A percentile compares a stretch with the other conserved stretches of the same genome.
These are phyloP conservation scores for Phyllachora maydis DNA, from an alignment of 2,329 filamentous ascomycete genomes.

Conservation along the genomic window DNA sequence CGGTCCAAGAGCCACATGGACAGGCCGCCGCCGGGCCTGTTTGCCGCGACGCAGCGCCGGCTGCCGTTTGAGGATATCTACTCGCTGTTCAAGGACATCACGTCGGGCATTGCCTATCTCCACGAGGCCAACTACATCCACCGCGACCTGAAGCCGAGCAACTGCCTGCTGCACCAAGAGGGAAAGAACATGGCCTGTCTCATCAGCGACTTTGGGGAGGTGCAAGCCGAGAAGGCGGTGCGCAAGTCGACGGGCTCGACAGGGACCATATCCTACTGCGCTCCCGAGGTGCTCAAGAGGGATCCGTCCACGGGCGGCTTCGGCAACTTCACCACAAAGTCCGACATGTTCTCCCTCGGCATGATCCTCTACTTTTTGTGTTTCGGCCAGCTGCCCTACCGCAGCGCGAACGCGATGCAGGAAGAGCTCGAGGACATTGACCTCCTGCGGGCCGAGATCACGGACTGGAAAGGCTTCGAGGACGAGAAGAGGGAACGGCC, in stretches of 20 bases:
- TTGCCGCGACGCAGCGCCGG: slow-evolving; percentile 16
- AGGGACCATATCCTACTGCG: slow-evolving; percentile 93
- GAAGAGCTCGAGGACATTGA: slow-evolving; percentile 90
- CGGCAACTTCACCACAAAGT: slow-evolving; percentile 91
- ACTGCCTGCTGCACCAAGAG: slow-evolving; percentile 71
- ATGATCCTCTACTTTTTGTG: slow-evolving; percentile 99
- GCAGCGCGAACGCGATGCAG: slow-evolving; percentile 61
- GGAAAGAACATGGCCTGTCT: slow-evolving; percentile 55
- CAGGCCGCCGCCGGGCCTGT: slow-evolving; percentile 26
- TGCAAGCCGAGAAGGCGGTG: slow-evolving; percentile 62
- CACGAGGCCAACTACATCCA: slow-evolving; percentile 90
- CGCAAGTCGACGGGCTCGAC: slow-evolving; percentile 86
- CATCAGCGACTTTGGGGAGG: slow-evolving; percentile 95
- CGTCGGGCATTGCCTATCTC: slow-evolving; percentile 74
- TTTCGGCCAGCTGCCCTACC: slow-evolving; percentile 75
- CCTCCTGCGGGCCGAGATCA: slow-evolving; percentile 66
- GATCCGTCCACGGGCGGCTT: slow-evolving; percentile 44
- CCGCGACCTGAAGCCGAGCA: slow-evolving; percentile 86
- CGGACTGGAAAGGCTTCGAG: slow-evolving; percentile 70
- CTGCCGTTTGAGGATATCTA: slow-evolving; percentile 80
- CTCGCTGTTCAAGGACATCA: slow-evolving; percentile 89
- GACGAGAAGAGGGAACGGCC: slow-evolving; percentile 53
- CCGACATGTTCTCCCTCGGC: slow-evolving; percentile 91
- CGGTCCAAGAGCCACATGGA: slow-evolving; percentile 62
- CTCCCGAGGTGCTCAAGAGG: slow-evolving; percentile 69